Evolutionary conservation across 2,329 filamentous ascomycete species (phyloP).

Genomic region (Penicillium sp.): DNA sequence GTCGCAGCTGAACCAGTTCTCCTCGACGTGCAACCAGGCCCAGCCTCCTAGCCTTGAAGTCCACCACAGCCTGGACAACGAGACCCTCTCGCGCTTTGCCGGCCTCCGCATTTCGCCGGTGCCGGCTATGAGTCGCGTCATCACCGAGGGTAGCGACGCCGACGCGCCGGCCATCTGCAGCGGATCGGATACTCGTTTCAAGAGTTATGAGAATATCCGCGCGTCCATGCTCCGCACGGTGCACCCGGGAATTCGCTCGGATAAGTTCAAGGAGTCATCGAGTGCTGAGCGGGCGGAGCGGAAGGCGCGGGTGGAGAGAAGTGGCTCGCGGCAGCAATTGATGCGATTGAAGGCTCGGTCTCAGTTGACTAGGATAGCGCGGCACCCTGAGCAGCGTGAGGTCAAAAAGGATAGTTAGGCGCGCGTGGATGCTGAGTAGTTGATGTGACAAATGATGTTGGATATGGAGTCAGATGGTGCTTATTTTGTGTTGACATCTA

Average conservation of each 20-base stretch:
- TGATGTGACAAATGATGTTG: background rate
- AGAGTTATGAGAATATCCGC: constrained; percentile 9
- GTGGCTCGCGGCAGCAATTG: background rate
- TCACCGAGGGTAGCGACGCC: background rate
- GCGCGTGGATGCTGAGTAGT: background rate
- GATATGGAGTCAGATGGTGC: background rate
- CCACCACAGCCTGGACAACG: background rate
- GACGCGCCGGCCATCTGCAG: background rate
- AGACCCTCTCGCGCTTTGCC: background rate
- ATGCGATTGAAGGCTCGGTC: constrained; percentile 1
- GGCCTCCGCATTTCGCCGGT: background rate
- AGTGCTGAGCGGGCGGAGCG: background rate
- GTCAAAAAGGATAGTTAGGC: background rate
- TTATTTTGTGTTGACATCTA: background rate
- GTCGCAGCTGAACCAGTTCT: constrained; percentile 8
- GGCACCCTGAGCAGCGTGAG: background rate
- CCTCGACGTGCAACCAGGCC: background rate
- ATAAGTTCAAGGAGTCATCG: background rate
- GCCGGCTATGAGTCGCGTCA: background rate
- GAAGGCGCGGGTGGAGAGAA: background rate
- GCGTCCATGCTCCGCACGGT: constrained; percentile 7
- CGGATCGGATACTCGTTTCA: background rate
- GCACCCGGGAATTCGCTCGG: background rate
- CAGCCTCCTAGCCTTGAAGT: background rate
- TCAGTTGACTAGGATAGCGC: background rate